These are phyloP conservation scores for Suillus subalutaceus DNA, from an alignment of 768 basidiomycete species.

Conservation along the genomic window DNA sequence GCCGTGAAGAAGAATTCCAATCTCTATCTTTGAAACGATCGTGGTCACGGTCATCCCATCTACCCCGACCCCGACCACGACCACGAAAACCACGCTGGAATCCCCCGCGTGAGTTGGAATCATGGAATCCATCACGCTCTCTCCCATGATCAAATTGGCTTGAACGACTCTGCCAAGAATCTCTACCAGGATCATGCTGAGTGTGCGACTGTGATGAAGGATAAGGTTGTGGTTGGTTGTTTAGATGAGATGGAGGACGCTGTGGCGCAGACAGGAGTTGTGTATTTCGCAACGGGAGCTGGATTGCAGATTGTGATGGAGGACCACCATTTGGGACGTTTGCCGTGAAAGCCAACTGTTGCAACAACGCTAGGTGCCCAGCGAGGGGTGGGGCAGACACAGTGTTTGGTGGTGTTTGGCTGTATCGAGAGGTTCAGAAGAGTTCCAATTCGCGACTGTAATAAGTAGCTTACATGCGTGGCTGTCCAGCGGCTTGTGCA, in stretches of 20 bases:
- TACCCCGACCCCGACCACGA: slow-evolving; percentile 60
- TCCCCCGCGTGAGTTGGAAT: slow-evolving; percentile 50
- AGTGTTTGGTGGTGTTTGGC: slow-evolving; percentile 68
- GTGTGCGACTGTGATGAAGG: slow-evolving; percentile 17
- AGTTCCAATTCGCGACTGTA: slow-evolving; percentile 1
- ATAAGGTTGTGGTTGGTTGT: slow-evolving; percentile 7
- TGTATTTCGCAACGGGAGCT: neutral
- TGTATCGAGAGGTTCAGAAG: slow-evolving; percentile 26
- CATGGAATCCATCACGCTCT: slow-evolving; percentile 50
- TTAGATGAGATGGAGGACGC: slow-evolving; percentile 25
- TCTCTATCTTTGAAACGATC: slow-evolving; percentile 47
- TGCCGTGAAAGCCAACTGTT: slow-evolving; percentile 73
- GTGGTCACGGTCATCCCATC: slow-evolving; percentile 60
- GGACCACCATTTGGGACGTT: slow-evolving; percentile 38
- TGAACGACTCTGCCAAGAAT: slow-evolving; percentile 38
- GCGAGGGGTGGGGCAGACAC: slow-evolving; percentile 39
- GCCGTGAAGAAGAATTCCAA: slow-evolving; percentile 40
- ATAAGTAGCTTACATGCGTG: slow-evolving; percentile 42
- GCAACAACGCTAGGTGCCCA: slow-evolving; percentile 69
- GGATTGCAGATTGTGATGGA: slow-evolving; percentile 20
- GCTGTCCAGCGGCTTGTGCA: slow-evolving; percentile 44
- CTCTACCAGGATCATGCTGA: slow-evolving; percentile 38
- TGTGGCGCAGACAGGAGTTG: slow-evolving; percentile 21
- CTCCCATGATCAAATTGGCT: slow-evolving; percentile 45
- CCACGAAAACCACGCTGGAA: slow-evolving; percentile 58